Evolutionary conservation across 371 early-diverging fungal genomes (phyloP), one percentile per base, ranked within the genome.

Genomic region (Smittium mucronatum): DNA sequence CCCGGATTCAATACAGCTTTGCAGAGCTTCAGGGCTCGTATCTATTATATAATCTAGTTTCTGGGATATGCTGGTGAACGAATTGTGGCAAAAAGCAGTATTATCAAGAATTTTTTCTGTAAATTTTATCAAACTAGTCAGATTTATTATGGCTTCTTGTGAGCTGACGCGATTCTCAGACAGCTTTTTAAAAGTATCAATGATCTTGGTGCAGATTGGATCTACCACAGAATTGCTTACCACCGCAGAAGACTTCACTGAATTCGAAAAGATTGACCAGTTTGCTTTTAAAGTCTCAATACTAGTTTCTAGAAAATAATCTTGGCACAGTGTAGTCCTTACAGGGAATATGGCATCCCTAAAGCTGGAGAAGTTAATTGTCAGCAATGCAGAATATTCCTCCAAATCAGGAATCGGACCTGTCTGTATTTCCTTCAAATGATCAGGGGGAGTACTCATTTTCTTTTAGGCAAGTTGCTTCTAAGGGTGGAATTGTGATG

Each of bases 291-390:
- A 5, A 1, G 30, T 36, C 28, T 67, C 36, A 16, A 67, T 67
- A 31, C 67, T 67, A 26, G 57, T 67, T 30, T 67, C 67, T 8
- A 67, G 57, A 36, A 67, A 67, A 28, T 36, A 32, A 25, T 67
- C 67, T 17, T 11, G 15, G 17, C 25, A 30, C 31, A 67, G 29
- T 16, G 67, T 67, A 5, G 67, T 67, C 47, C 67, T 2, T 2
- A 67, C 36, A n/a, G 67, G 67, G 29, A 67, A 67, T 25, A 67
- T 67, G 25, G 57, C 29, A 17, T 67, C 36, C 29, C 67, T 35
- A 36, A 67, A 67, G 25, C 21, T 5, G 15, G 8, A 8, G 16
- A 67, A 36, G 29, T 28, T 26, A 28, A 11, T 1, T 36, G 2
- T 2, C 1, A 67, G 2, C 15, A n/a, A 30, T 28, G n/a, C 1